Percentiles rank a stretch among this genome's conserved stretches.
Conservation (phyloP, 306 rosid genomes). For the Gynostemma pentaphyllum region DNA sequence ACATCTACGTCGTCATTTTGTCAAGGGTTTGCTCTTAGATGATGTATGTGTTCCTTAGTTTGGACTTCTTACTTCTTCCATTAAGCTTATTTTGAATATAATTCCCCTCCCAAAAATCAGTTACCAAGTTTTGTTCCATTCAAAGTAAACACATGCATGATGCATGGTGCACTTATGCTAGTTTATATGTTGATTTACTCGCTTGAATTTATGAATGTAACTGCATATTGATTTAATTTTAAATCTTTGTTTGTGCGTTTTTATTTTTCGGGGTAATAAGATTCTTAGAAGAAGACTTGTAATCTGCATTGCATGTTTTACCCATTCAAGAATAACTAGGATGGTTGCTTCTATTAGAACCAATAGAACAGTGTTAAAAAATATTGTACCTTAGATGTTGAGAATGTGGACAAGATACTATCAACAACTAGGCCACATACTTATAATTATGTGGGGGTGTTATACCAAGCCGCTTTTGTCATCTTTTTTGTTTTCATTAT, state of each 20-base stretch:
- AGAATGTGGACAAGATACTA: not conserved
- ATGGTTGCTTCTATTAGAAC: not conserved
- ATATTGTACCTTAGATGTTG: not conserved
- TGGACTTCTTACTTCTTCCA: slow-evolving; percentile 14
- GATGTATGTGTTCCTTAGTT: slow-evolving; percentile 45
- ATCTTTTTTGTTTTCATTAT: no score
- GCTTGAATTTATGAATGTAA: not conserved
- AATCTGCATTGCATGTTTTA: not conserved
- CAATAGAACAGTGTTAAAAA: no score
- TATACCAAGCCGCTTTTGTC: no score
- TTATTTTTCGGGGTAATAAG: not conserved
- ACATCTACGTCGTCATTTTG: slow-evolving; percentile 94
- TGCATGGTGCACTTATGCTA: not conserved
- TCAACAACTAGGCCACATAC: no score
- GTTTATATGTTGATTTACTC: not conserved
- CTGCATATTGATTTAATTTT: not conserved
- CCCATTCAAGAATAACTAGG: not conserved
- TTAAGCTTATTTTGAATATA: slow-evolving; percentile 12
- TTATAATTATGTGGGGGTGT: no score
- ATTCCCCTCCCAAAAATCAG: not conserved
- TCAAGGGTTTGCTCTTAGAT: slow-evolving; percentile 90
- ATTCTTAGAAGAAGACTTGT: not conserved
- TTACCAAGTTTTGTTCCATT: not conserved
- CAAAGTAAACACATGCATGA: no score
- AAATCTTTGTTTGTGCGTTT: not conserved